Conservation (phyloP, 345 rosid genomes). For the Moringa oleifera region DNA sequence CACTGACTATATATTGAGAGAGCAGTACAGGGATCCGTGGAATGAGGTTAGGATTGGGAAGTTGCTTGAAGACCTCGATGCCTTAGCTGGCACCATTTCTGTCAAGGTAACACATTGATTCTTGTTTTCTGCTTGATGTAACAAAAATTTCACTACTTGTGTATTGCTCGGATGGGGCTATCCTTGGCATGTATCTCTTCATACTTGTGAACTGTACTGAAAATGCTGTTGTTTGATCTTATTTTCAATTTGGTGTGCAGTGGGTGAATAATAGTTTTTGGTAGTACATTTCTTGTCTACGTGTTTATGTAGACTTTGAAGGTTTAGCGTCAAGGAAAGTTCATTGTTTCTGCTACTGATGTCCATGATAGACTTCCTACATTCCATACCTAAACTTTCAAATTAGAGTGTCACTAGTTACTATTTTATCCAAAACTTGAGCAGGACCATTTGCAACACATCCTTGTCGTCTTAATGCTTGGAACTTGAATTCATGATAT, state of each 20-base stretch:
- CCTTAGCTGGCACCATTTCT: conserved; percentile 85
- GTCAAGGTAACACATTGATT: conserved; percentile 47
- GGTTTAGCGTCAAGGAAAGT: no score
- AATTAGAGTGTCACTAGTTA: no score
- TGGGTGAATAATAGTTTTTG: background rate
- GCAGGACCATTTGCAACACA: no score
- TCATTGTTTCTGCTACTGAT: no score
- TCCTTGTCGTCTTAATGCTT: no score
- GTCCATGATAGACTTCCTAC: no score
- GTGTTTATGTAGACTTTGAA: no score
- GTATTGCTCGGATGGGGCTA: background rate
- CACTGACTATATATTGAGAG: conserved; percentile 56
- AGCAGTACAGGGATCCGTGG: conserved; percentile 91
- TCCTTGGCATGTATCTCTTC: background rate
- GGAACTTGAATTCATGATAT: no score
- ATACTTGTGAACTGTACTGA: no score
- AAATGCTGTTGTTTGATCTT: background rate
- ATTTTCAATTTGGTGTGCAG: background rate
- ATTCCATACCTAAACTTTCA: no score
- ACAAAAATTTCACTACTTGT: background rate
- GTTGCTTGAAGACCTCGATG: conserved; percentile 89
- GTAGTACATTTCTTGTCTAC: no score
- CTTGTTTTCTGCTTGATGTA: background rate
- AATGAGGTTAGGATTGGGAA: conserved; percentile 85
- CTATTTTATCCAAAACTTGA: no score